These are phyloP conservation scores for Iris macrosiphon DNA, from an alignment of 106 monocot species.

Conservation along the genomic window DNA sequence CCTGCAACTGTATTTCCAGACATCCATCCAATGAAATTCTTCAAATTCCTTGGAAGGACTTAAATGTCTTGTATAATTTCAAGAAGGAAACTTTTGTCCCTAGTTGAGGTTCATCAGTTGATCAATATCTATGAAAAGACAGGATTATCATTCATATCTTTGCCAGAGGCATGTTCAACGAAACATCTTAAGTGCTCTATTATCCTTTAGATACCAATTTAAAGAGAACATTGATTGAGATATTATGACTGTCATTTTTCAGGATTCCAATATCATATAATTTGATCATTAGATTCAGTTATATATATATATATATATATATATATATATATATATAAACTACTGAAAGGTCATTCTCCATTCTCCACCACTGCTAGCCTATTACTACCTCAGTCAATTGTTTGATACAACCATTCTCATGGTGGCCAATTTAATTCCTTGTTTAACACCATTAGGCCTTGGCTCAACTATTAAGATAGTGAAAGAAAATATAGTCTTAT, in stretches of 20 bases:
- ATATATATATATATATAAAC: background rate
- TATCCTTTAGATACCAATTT: background rate
- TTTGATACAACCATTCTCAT: background rate
- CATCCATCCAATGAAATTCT: too few species aligned
- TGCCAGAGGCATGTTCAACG: background rate
- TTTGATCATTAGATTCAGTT: background rate
- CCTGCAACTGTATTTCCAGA: too few species aligned
- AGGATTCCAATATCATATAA: background rate
- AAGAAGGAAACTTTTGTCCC: background rate
- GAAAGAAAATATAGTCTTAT: too few species aligned
- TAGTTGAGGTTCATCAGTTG: background rate
- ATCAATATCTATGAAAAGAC: constrained; percentile 1
- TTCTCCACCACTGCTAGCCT: background rate
- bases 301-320: too few species aligned
- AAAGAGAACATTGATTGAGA: background rate
- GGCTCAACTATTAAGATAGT: too few species aligned
- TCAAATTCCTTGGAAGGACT: constrained; percentile 1
- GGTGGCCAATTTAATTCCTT: background rate
- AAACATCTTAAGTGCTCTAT: background rate
- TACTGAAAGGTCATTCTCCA: background rate
- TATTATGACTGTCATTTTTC: background rate
- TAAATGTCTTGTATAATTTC: background rate
- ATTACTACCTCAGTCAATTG: background rate
- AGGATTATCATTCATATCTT: constrained; percentile 7
- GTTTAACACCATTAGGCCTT: too few species aligned